A percentile compares a stretch with the other conserved stretches of the same genome.
These are phyloP conservation scores for Chloris gayana DNA, from an alignment of 176 grass and related monocot genomes.

Conservation along the genomic window DNA sequence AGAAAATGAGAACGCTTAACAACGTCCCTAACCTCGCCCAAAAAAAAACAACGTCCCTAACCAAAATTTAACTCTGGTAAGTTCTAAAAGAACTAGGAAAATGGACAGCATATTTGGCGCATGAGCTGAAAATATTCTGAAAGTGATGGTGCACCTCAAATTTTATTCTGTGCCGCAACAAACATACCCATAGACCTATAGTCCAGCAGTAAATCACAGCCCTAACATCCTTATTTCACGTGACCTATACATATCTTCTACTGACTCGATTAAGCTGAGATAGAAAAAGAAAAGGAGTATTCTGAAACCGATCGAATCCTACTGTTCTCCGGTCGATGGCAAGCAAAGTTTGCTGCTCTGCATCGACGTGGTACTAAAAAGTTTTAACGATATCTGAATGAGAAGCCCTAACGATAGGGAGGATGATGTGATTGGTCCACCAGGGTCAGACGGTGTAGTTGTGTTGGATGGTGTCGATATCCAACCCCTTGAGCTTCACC, in stretches of 20 bases:
- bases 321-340: not conserved
- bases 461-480: conserved; percentile 55
- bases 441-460: conserved; percentile 51
- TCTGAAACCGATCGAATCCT: conserved; percentile 8
- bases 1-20: too few relatives aligned
- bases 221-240: conserved; percentile 20
- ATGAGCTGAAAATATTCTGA: not conserved
- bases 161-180: conserved; percentile 30
- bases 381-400: too few relatives aligned
- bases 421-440: not conserved
- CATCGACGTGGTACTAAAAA: too few relatives aligned
- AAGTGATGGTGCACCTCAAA: not conserved
- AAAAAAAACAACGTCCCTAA: too few relatives aligned
- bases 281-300: not conserved
- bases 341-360: too few relatives aligned
- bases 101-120: not conserved
- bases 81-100: not conserved
- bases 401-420: not conserved
- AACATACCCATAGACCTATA: not conserved
- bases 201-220: not conserved
- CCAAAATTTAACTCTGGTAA: too few relatives aligned
- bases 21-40: too few relatives aligned
- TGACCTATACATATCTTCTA: not conserved
- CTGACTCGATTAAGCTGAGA: conserved; percentile 6
- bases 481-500: conserved; percentile 60